Percentiles rank a stretch among this genome's conserved stretches.
phyloP scores from a whole-genome alignment of 176 grass and related monocot species.

The Luzula sylvatica region DNA sequence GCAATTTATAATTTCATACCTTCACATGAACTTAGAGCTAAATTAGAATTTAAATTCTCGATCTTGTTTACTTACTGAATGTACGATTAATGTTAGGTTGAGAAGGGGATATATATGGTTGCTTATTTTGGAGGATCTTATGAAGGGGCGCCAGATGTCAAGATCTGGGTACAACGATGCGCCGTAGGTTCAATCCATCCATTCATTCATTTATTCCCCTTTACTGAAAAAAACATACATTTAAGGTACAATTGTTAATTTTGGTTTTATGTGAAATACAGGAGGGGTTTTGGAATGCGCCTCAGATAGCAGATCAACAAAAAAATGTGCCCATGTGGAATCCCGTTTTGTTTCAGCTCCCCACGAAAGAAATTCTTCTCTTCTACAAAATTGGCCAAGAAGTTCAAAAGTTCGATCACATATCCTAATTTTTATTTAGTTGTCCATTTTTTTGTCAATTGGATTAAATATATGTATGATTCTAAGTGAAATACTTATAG shows the following conservation, averaged over 20 bases:
- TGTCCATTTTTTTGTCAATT: background rate
- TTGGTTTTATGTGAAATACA: constrained; percentile 19
- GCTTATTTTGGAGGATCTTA: constrained; percentile 82
- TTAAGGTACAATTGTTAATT: background rate
- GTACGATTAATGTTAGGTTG: constrained; percentile 62
- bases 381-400: constrained; percentile 98
- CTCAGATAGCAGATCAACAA: constrained; percentile 63
- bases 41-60: too few relatives aligned
- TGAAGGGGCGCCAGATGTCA: constrained; percentile 83
- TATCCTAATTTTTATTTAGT: background rate
- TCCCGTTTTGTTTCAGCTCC: constrained; percentile 87
- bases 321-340: constrained; percentile 85
- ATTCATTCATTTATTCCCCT: constrained; percentile 5
- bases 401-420: constrained; percentile 52
- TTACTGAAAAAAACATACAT: background rate
- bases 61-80: too few relatives aligned
- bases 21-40: too few relatives aligned
- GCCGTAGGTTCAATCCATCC: constrained; percentile 39
- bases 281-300: constrained; percentile 68
- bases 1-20: background rate
- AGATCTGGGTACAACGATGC: constrained; percentile 93
- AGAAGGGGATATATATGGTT: constrained; percentile 45
- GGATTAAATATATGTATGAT: background rate
- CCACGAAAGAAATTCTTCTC: constrained; percentile 72
- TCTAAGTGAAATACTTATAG: constrained; percentile 20